phyloP scores from a whole-genome alignment of 345 rosid genomes.

The Durio zibethinus region DNA sequence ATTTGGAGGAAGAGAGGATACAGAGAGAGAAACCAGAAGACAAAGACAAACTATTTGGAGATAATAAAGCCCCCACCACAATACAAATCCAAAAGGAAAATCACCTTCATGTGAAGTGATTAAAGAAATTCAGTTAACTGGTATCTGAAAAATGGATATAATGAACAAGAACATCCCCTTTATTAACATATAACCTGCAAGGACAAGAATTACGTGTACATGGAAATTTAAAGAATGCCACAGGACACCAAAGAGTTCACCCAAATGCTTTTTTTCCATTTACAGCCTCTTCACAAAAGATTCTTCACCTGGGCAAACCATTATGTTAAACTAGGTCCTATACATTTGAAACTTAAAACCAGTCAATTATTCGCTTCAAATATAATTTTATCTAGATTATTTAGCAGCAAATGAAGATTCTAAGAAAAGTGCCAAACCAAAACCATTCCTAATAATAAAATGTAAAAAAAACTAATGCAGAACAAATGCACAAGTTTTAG shows the following conservation, averaged over 20 bases:
- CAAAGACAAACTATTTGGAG: not conserved
- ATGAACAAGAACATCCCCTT: not conserved
- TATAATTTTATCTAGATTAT: not conserved
- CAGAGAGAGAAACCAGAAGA: not conserved
- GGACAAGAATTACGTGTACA: not conserved
- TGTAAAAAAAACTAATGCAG: not conserved
- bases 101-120: not conserved
- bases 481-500: not conserved
- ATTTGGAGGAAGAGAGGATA: not conserved
- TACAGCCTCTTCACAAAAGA: not conserved
- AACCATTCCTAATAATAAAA: not conserved
- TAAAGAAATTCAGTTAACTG: not conserved
- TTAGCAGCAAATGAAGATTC: not conserved
- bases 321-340: constrained; percentile 5
- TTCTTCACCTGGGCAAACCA: not conserved
- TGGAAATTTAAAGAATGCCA: not conserved
- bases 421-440: not conserved
- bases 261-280: not conserved
- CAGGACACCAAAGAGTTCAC: not conserved
- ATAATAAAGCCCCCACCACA: not conserved
- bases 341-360: not conserved
- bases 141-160: not conserved
- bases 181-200: not conserved
- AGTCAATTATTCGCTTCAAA: not conserved
- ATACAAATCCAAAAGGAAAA: not conserved